These are phyloP conservation scores for Trypanosoma boissoni DNA, from an alignment of 208 protist genomes.

Conservation along the genomic window DNA sequence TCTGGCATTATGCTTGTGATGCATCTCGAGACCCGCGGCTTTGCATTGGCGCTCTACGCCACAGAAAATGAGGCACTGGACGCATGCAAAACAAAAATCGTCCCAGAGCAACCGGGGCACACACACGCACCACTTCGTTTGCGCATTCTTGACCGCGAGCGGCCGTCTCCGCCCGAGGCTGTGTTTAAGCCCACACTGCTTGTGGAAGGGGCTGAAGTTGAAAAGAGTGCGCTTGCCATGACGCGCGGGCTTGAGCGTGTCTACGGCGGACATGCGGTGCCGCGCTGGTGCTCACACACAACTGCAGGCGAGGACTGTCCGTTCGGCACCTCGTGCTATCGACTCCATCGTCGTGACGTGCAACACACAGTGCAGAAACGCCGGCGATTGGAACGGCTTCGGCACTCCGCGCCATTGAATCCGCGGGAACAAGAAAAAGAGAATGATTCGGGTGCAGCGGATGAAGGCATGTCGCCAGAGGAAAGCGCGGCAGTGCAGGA, in stretches of 20 bases:
- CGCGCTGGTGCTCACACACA: constrained; percentile 75
- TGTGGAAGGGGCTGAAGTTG: constrained; percentile 62
- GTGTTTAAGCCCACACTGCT: constrained; percentile 74
- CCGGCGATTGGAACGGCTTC: constrained; percentile 35
- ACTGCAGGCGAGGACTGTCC: constrained; percentile 57
- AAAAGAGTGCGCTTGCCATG: constrained; percentile 56
- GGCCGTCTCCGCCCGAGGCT: constrained; percentile 56
- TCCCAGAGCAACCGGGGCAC: constrained; percentile 29
- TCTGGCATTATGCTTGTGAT: constrained; percentile 85
- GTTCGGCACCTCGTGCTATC: constrained; percentile 68
- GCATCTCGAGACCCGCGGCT: constrained; percentile 75
- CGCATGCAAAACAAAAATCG: constrained; percentile 72
- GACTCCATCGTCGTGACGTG: constrained; percentile 46
- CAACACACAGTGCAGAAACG: constrained; percentile 78
- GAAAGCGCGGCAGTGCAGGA: constrained; percentile 30
- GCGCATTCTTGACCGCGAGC: constrained; percentile 71
- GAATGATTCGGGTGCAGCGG: background rate
- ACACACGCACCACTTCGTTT: constrained; percentile 51
- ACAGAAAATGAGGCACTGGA: constrained; percentile 78
- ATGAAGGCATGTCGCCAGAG: constrained; percentile 28
- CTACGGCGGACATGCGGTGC: constrained; percentile 59
- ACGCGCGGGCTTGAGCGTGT: constrained; percentile 76
- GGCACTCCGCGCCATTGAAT: no score
- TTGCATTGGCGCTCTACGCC: constrained; percentile 78
- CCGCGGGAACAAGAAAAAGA: no score